A percentile compares a stretch with the other conserved stretches of the same genome.
These are phyloP conservation scores for Penicillium odoratum DNA, from an alignment of 495 filamentous ascomycete genomes.

Conservation along the genomic window DNA sequence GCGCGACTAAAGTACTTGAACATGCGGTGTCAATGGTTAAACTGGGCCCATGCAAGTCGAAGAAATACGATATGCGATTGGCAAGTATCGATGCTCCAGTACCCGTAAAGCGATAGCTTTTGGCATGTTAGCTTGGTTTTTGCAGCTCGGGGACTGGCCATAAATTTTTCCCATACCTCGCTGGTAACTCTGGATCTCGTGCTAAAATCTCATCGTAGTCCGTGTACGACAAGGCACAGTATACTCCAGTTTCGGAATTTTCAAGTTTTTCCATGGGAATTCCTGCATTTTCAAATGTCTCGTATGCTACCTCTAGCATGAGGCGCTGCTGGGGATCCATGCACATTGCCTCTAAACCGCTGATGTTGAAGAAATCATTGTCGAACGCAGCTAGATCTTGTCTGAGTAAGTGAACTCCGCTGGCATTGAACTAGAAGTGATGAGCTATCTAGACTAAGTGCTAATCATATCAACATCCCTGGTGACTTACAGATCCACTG, in stretches of 20 bases:
- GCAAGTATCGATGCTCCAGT: conserved; percentile 35
- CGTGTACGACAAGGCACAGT: not conserved
- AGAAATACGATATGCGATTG: conserved; percentile 53
- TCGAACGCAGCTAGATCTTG: not conserved
- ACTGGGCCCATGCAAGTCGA: conserved; percentile 47
- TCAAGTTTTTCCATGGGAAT: not conserved
- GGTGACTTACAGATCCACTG: too few relatives aligned
- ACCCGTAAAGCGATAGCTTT: too few relatives aligned
- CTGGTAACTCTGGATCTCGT: not conserved
- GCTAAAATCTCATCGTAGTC: conserved; percentile 2
- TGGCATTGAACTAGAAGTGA: not conserved
- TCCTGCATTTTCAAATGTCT: conserved; percentile 45
- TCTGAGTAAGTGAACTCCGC: too few relatives aligned
- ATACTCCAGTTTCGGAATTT: not conserved
- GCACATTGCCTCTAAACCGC: not conserved
- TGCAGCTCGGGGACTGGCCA: too few relatives aligned
- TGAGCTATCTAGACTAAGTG: not conserved
- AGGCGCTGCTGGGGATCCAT: conserved; percentile 47
- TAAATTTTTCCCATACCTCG: too few relatives aligned
- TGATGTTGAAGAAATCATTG: not conserved
- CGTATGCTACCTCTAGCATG: conserved; percentile 55
- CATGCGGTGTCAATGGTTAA: conserved; percentile 46
- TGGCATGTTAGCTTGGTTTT: too few relatives aligned
- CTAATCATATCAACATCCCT: too few relatives aligned
- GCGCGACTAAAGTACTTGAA: conserved; percentile 40